Percentiles rank a stretch among this genome's conserved stretches.
phyloP scores from a whole-genome alignment of 176 grass and related monocot species.

The Musa beccarii region DNA sequence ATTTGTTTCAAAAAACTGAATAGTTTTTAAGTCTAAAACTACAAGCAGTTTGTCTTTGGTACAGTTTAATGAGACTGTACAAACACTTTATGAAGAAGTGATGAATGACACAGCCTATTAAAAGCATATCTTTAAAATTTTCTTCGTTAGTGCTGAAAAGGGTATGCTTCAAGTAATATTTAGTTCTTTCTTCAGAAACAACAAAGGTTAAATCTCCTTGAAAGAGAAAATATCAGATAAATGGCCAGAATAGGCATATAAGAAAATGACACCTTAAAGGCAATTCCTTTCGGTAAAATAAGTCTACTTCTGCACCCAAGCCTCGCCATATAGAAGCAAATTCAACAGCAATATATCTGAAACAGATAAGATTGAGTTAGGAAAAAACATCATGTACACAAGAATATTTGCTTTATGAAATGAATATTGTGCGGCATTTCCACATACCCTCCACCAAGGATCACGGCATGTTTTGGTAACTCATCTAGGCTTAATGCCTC shows the following conservation, averaged over 20 bases:
- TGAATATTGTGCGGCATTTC: not conserved
- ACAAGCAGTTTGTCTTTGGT: no score
- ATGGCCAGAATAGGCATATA: not conserved
- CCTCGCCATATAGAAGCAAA: conserved; percentile 98
- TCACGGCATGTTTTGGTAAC: conserved; percentile 68
- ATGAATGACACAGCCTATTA: not conserved
- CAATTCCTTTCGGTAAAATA: conserved; percentile 81
- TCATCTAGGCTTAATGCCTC: conserved; percentile 97
- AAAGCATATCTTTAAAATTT: not conserved
- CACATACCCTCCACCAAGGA: conserved; percentile 87
- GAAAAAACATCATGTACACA: not conserved
- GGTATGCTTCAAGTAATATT: no score
- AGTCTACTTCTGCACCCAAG: conserved; percentile 73
- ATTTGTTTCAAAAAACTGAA: no score
- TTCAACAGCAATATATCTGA: conserved; percentile 93
- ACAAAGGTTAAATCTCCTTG: no score
- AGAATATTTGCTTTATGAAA: not conserved
- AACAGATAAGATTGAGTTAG: conserved; percentile 2
- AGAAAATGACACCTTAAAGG: conserved; percentile 54
- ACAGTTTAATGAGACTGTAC: no score
- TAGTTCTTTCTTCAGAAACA: no score
- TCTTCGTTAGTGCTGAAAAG: no score
- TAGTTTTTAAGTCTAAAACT: no score
- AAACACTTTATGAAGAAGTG: no score
- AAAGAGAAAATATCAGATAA: no score